A percentile compares a stretch with the other conserved stretches of the same genome.
phyloP scores from a whole-genome alignment of 2,329 filamentous ascomycete species.

The Cladorrhinum sp. region DNA sequence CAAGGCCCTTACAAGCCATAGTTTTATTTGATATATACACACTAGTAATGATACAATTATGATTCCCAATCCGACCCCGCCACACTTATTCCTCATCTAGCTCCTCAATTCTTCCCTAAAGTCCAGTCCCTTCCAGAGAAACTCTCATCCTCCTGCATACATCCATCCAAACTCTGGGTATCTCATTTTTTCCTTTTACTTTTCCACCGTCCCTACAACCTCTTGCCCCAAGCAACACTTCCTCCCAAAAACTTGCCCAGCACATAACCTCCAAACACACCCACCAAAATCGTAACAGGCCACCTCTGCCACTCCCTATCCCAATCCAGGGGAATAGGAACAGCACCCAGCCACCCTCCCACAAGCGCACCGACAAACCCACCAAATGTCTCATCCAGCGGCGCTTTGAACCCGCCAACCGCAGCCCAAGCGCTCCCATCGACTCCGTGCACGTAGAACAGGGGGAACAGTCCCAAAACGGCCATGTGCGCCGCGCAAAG shows the following conservation, averaged over 20 bases:
- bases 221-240: conserved; percentile 46
- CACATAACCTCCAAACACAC: conserved; percentile 75
- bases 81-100: background rate
- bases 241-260: conserved; percentile 64
- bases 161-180: conserved; percentile 2
- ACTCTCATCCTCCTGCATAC: too few species aligned
- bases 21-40: too few species aligned
- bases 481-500: conserved; percentile 80
- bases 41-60: too few species aligned
- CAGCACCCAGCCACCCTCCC: conserved; percentile 88
- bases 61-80: too few species aligned
- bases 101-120: background rate
- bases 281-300: conserved; percentile 86
- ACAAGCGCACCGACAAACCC: conserved; percentile 72
- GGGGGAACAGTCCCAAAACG: conserved; percentile 70
- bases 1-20: too few species aligned
- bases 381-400: conserved; percentile 82
- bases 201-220: conserved; percentile 30
- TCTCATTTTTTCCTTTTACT: background rate
- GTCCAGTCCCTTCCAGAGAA: background rate
- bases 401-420: conserved; percentile 63
- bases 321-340: conserved; percentile 96
- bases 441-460: conserved; percentile 84
- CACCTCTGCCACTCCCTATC: conserved; percentile 99
- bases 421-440: conserved; percentile 68